These are phyloP conservation scores for Colletotrichum trifolii DNA, from an alignment of 2,329 filamentous ascomycete genomes.

Conservation along the genomic window DNA sequence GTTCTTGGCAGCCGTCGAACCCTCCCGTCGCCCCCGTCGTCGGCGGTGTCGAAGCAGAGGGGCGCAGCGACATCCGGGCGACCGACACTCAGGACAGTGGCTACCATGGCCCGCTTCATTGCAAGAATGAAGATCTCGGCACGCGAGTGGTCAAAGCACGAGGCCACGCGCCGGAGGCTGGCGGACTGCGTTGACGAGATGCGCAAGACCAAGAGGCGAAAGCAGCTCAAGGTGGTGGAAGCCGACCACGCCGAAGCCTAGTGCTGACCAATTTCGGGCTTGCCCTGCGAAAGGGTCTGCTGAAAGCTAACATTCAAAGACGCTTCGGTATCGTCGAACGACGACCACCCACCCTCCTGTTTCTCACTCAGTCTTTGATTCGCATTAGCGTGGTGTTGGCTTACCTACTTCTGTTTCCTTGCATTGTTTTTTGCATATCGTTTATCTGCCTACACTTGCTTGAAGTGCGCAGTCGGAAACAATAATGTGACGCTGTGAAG, in stretches of 20 bases:
- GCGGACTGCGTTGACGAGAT: slow-evolving; percentile 60
- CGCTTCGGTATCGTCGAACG: slow-evolving; percentile 13
- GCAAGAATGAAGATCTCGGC: slow-evolving; percentile 62
- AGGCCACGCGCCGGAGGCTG: slow-evolving; percentile 60
- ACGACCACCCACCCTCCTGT: background rate
- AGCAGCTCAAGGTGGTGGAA: slow-evolving; percentile 53
- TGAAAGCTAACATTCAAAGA: slow-evolving; percentile 22
- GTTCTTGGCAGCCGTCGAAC: slow-evolving; percentile 52
- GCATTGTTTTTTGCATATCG: slow-evolving; percentile 14
- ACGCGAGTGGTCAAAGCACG: slow-evolving; percentile 61
- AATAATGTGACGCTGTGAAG: too few relatives aligned
- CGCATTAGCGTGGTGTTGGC: slow-evolving; percentile 19
- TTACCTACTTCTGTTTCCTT: background rate
- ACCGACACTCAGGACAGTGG: slow-evolving; percentile 56
- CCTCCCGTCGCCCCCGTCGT: slow-evolving; percentile 45
- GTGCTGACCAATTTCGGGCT: background rate
- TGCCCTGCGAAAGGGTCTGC: background rate
- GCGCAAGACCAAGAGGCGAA: slow-evolving; percentile 56
- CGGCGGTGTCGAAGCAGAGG: slow-evolving; percentile 35
- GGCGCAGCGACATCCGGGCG: slow-evolving; percentile 31
- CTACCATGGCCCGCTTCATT: slow-evolving; percentile 62
- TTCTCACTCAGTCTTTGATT: background rate
- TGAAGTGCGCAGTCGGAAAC: too few relatives aligned
- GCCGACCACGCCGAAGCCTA: slow-evolving; percentile 45
- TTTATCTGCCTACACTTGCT: slow-evolving; percentile 18